These are phyloP conservation scores for Juglanconis oblonga DNA, from an alignment of 2,329 filamentous ascomycete genomes.

Conservation along the genomic window DNA sequence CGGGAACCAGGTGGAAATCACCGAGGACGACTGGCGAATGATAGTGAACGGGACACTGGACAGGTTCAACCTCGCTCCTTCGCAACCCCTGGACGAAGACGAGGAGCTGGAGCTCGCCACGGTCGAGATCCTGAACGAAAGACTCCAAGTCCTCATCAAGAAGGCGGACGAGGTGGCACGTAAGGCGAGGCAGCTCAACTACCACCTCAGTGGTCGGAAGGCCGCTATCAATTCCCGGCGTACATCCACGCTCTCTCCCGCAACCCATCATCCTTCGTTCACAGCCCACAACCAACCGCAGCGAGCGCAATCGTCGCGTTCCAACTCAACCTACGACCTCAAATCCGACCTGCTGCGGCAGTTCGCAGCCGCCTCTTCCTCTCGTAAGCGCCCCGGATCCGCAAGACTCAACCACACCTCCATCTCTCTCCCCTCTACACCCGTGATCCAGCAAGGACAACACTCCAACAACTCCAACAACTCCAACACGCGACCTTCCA, in stretches of 20 bases:
- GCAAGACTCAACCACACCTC: constrained; percentile 25
- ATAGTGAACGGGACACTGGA: constrained; percentile 81
- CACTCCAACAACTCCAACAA: neutral
- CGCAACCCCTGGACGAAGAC: constrained; percentile 79
- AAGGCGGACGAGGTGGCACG: constrained; percentile 70
- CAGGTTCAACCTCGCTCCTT: constrained; percentile 67
- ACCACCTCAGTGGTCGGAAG: constrained; percentile 71
- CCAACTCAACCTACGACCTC: constrained; percentile 41
- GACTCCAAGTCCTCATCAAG: constrained; percentile 73
- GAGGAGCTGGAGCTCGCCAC: constrained; percentile 83
- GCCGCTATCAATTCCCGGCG: constrained; percentile 68
- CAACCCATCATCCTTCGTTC: constrained; percentile 34
- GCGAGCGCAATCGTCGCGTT: constrained; percentile 25
- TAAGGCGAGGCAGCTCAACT: constrained; percentile 71
- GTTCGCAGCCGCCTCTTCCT: constrained; percentile 34
- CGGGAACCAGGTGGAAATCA: constrained; percentile 78
- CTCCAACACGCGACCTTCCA: neutral
- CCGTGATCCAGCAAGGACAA: constrained; percentile 20
- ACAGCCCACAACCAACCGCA: constrained; percentile 31
- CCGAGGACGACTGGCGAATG: constrained; percentile 81
- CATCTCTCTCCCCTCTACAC: constrained; percentile 29
- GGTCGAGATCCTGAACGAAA: constrained; percentile 78
- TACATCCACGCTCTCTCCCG: constrained; percentile 31
- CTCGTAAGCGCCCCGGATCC: constrained; percentile 20
- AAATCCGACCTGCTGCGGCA: constrained; percentile 56